These are phyloP conservation scores for Ceriops decandra DNA, from an alignment of 345 rosid species.

Conservation along the genomic window DNA sequence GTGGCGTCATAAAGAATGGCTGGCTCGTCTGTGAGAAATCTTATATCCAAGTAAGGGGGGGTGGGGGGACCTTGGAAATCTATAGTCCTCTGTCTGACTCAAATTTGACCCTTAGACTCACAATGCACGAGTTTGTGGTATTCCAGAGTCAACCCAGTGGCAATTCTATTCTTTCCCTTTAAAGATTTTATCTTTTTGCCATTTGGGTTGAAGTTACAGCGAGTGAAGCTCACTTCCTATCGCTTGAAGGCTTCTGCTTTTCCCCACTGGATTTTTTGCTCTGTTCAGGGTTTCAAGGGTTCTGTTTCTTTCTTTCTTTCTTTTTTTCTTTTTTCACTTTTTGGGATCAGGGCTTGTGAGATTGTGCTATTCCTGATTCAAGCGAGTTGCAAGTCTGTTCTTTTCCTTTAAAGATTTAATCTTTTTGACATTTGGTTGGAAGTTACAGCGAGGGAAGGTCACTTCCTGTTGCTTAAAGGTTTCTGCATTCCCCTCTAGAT, in stretches of 20 bases:
- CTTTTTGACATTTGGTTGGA: background rate
- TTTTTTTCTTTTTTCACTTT: no score
- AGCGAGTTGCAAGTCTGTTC: background rate
- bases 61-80: no score
- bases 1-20: no score
- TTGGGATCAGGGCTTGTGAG: background rate
- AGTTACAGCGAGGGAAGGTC: background rate
- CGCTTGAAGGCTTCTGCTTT: background rate
- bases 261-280: background rate
- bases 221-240: background rate
- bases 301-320: background rate
- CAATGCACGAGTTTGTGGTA: background rate
- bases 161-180: background rate
- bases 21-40: no score
- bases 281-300: background rate
- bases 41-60: no score
- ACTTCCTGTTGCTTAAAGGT: background rate
- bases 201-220: background rate
- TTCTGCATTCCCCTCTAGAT: background rate
- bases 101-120: background rate
- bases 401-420: background rate
- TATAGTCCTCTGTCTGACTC: no score
- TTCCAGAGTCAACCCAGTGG: background rate
- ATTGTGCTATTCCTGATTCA: background rate
- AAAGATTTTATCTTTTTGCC: background rate